Conservation (phyloP, 2,329 filamentous ascomycete genomes). For the Botrytis hyacinthi region DNA sequence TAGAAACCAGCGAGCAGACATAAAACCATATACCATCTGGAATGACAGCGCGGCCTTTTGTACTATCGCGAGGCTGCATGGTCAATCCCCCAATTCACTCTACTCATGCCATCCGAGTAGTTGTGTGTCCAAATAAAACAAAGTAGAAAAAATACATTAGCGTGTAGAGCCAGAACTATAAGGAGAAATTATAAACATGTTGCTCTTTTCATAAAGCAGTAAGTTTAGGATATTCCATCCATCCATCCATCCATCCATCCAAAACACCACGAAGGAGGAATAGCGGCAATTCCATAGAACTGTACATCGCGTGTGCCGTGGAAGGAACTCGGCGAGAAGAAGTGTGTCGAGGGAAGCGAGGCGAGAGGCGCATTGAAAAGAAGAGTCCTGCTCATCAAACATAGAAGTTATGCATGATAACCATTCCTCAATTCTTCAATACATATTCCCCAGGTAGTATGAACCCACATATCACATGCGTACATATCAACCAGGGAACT, state of each 20-base stretch:
- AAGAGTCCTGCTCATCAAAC: not conserved
- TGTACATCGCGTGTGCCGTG: not conserved
- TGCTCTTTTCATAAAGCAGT: not conserved
- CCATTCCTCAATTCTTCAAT: not conserved
- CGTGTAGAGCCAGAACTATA: not conserved
- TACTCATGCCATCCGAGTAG: not conserved
- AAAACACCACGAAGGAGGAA: not conserved
- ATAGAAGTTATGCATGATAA: not conserved
- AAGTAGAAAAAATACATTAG: not conserved
- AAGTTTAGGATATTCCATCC: not conserved
- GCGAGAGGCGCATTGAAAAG: not conserved
- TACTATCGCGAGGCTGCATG: not conserved
- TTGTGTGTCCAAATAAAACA: not conserved
- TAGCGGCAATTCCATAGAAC: not conserved
- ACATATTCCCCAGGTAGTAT: not conserved
- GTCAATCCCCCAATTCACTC: not conserved
- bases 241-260: not conserved
- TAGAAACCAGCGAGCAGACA: not conserved
- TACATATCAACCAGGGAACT: constrained; percentile 9
- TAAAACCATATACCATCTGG: not conserved
- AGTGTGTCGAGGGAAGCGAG: not conserved
- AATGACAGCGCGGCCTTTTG: not conserved
- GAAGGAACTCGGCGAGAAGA: not conserved
- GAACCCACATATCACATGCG: not conserved
- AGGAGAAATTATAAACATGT: not conserved